phyloP scores from a whole-genome alignment of 148 eudicot genomes.

The Amaranthus hypochondriacus region DNA sequence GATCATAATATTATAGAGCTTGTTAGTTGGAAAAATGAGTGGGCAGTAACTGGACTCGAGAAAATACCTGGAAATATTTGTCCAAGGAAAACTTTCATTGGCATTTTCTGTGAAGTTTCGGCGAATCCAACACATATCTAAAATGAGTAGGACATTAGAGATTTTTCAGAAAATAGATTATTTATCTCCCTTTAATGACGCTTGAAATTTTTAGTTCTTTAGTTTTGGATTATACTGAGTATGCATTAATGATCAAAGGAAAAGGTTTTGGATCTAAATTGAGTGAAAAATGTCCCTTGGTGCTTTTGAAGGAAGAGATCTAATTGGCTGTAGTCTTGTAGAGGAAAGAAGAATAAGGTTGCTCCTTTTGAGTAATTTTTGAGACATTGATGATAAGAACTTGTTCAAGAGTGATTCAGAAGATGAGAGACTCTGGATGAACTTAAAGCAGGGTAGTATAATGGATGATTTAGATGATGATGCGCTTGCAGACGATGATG shows the following conservation, averaged over 20 bases:
- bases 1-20: constrained; percentile 60
- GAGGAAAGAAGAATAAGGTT: constrained; percentile 55
- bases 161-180: constrained; percentile 66
- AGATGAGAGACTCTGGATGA: constrained; percentile 37
- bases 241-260: constrained; percentile 27
- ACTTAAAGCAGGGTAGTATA: constrained; percentile 27
- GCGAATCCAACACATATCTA: background rate
- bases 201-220: constrained; percentile 15
- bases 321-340: constrained; percentile 42
- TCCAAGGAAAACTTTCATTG: constrained; percentile 30
- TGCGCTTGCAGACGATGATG: constrained; percentile 35
- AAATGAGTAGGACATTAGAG: constrained; percentile 49
- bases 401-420: constrained; percentile 47
- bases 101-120: constrained; percentile 79
- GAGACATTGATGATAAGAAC: constrained; percentile 43
- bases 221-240: too few relatives aligned
- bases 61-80: constrained; percentile 34
- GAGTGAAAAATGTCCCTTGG: constrained; percentile 67
- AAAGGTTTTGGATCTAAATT: constrained; percentile 68
- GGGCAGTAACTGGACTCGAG: constrained; percentile 81
- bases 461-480: constrained; percentile 35
- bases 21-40: constrained; percentile 62
- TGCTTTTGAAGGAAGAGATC: constrained; percentile 76
- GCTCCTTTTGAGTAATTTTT: constrained; percentile 41
- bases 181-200: constrained; percentile 82